A percentile compares a stretch with the other conserved stretches of the same genome.
Conservation (phyloP, 768 basidiomycete genomes). For the Agrocybe chaxingu region DNA sequence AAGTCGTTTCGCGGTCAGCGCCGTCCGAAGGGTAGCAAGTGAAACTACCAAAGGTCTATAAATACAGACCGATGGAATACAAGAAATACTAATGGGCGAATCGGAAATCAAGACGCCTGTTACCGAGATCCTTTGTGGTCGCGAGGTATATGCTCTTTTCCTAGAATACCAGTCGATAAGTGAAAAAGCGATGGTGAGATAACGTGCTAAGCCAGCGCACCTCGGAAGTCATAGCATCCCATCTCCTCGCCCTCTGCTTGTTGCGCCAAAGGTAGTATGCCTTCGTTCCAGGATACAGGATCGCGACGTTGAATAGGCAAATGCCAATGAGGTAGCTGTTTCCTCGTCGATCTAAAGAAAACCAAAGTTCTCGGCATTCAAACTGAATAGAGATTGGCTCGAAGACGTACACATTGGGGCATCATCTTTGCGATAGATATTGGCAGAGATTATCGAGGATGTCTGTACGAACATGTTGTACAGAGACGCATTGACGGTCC, state of each 20-base stretch:
- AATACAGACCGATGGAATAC: no score
- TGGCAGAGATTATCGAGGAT: slow-evolving; percentile 40
- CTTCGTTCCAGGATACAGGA: slow-evolving; percentile 54
- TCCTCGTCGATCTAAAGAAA: slow-evolving; percentile 48
- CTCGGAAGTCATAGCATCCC: slow-evolving; percentile 55
- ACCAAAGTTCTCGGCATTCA: not conserved
- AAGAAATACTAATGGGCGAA: slow-evolving; percentile 52
- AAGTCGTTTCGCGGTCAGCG: no score
- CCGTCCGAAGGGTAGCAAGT: no score
- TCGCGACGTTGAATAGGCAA: slow-evolving; percentile 43
- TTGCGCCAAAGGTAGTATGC: slow-evolving; percentile 60
- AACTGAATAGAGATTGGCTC: not conserved
- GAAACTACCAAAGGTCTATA: no score
- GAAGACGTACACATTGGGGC: slow-evolving; percentile 46
- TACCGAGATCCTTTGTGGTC: slow-evolving; percentile 59
- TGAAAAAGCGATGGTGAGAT: no score
- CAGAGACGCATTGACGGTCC: slow-evolving; percentile 57
- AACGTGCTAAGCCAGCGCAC: slow-evolving; percentile 20
- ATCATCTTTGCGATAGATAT: slow-evolving; percentile 59
- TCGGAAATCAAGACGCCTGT: slow-evolving; percentile 59
- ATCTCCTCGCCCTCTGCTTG: slow-evolving; percentile 45
- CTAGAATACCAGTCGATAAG: slow-evolving; percentile 24
- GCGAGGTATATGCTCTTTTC: slow-evolving; percentile 52
- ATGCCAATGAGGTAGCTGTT: slow-evolving; percentile 55
- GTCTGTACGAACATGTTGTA: slow-evolving; percentile 49